Evolutionary conservation across 2,329 filamentous ascomycete species (phyloP), one percentile per base, ranked within the genome.

Genomic region (Periconia sp.): DNA sequence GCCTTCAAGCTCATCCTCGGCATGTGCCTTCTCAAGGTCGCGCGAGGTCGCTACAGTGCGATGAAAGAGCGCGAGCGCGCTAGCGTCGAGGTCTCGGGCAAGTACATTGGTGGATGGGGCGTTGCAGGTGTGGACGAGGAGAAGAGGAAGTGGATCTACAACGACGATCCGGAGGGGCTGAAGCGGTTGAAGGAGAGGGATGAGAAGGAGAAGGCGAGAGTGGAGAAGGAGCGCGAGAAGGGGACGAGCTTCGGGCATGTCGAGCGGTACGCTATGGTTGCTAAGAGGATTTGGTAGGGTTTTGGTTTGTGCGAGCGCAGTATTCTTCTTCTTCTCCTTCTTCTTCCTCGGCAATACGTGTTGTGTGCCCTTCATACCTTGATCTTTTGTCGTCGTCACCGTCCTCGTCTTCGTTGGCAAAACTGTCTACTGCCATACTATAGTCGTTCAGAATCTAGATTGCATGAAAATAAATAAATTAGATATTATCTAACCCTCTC

Each of bases 81-180:
- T 54, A 70, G 62, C 7, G 70, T 86, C 55, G 85, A 89, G 13
- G 86, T 90, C 0, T 84, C 87, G 3, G 91, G 90, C 0, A 88
- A 86, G 65, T 80, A 92, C 1, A 79, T 91, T 2, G 93, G 93
- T 0, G 90, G 90, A 0, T 96, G 88, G 77, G 92, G 91, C 0
- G 84, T 90, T 1, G 87, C 96, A 0, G 94, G 97, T 68, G 85
- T 97, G 0, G 90, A 89, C 27, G 93, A 97, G 37, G 92, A 97
- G 45, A 88, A 92, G 69, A 81, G 90, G 59, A 80, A 87, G 50
- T 90, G 89, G 86, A 91, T 99, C 17, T 95, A 96, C 68, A 86
- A 85, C 3, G 94, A 96, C 70, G 91, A 95, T 70, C 80, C 83
- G 0, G 91, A 94, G 41, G 89, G 85, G 0, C 69, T 90, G 55